These are phyloP conservation scores for Colletotrichum sansevieriae DNA, from an alignment of 2,329 filamentous ascomycete genomes.

Conservation along the genomic window DNA sequence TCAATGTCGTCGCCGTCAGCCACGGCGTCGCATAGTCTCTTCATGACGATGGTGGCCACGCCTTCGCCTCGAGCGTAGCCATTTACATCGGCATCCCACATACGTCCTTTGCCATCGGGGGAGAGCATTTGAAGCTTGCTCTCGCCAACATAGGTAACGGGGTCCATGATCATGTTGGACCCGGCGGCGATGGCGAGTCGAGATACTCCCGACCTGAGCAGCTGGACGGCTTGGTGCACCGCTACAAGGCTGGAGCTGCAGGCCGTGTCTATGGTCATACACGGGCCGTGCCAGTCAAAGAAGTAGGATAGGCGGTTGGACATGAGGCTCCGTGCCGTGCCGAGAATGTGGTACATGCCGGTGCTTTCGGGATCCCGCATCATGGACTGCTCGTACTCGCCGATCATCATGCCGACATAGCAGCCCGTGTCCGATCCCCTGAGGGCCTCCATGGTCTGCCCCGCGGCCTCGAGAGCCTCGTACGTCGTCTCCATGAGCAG, in stretches of 20 bases:
- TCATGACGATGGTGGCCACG: constrained; percentile 60
- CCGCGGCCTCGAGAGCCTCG: constrained; percentile 52
- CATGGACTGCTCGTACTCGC: constrained; percentile 46
- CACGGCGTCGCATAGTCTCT: constrained; percentile 59
- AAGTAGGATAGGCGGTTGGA: constrained; percentile 57
- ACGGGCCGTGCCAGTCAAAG: constrained; percentile 56
- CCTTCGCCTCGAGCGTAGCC: constrained; percentile 69
- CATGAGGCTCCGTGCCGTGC: constrained; percentile 50
- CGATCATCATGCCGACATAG: constrained; percentile 49
- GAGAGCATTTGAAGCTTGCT: constrained; percentile 31
- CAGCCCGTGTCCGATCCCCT: constrained; percentile 48
- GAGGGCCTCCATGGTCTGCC: constrained; percentile 46
- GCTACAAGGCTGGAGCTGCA: constrained; percentile 59
- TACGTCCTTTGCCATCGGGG: constrained; percentile 47
- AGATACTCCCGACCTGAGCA: constrained; percentile 50
- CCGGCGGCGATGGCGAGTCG: constrained; percentile 47
- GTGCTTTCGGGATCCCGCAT: constrained; percentile 44
- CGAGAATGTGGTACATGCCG: constrained; percentile 48
- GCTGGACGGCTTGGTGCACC: constrained; percentile 55
- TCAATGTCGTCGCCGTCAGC: constrained; percentile 47
- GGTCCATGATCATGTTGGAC: constrained; percentile 43
- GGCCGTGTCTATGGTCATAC: constrained; percentile 59
- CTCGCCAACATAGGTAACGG: constrained; percentile 40
- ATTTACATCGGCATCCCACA: constrained; percentile 60
- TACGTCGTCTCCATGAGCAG: constrained; percentile 52